phyloP scores from a whole-genome alignment of 2,329 filamentous ascomycete genomes.

The Blumeria hordei region DNA sequence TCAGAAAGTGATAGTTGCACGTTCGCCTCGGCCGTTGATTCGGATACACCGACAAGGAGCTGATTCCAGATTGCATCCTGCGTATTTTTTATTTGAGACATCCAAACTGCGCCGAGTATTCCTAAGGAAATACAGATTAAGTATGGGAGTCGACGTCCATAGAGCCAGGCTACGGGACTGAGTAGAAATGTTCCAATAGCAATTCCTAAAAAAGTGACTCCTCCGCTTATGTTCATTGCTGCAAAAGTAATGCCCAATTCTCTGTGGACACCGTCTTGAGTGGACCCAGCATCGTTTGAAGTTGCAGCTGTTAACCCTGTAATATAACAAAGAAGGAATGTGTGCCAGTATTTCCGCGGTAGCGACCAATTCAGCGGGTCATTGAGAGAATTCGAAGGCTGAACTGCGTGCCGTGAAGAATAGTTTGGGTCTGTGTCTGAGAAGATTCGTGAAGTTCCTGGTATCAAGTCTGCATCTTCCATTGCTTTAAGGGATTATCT shows the following conservation, averaged over 20 bases:
- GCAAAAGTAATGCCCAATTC: conserved; percentile 26
- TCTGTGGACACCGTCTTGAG: conserved; percentile 23
- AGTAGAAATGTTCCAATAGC: conserved; percentile 29
- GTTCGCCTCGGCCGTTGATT: conserved; percentile 29
- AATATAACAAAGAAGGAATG: conserved; percentile 25
- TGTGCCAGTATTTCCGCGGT: conserved; percentile 25
- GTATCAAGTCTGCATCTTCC: too few species aligned
- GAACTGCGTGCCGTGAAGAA: conserved; percentile 3
- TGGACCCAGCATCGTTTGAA: conserved; percentile 28
- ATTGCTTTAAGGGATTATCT: too few species aligned
- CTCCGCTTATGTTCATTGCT: conserved; percentile 30
- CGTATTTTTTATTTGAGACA: conserved; percentile 20
- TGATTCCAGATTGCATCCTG: conserved; percentile 28
- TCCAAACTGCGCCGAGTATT: conserved; percentile 27
- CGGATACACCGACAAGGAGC: conserved; percentile 31
- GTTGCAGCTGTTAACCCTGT: conserved; percentile 26
- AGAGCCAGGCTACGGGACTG: conserved; percentile 27
- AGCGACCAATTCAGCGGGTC: conserved; percentile 27
- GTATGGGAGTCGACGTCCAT: conserved; percentile 29
- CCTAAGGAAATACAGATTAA: conserved; percentile 25
- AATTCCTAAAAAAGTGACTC: conserved; percentile 29
- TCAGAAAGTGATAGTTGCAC: conserved; percentile 32
- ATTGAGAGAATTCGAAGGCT: conserved; percentile 26
- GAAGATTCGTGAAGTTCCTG: conserved; percentile 3
- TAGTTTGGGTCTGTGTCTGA: not conserved